phyloP scores from a whole-genome alignment of 495 filamentous ascomycete genomes.

The Ramalina intermedia region DNA sequence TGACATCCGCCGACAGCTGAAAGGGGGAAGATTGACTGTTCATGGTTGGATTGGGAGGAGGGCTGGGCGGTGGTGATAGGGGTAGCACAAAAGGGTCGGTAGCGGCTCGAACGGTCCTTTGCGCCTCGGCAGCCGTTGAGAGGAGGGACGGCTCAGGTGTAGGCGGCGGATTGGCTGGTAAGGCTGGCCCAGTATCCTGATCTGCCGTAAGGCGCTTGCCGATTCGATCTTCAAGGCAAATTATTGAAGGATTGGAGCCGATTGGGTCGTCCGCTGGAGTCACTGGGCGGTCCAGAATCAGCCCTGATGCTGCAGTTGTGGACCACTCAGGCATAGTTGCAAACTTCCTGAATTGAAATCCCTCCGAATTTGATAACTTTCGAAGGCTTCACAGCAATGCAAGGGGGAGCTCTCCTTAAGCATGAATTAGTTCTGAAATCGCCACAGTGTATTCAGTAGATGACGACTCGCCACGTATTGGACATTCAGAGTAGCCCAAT shows the following conservation, averaged over 20 bases:
- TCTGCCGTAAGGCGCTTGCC: background rate
- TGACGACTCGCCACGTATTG: background rate
- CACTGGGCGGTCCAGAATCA: background rate
- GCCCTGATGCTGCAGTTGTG: background rate
- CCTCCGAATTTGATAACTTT: background rate
- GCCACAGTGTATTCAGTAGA: background rate
- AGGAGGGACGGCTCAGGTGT: background rate
- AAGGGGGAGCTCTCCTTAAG: background rate
- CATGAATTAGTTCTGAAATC: background rate
- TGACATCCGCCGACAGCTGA: conserved; percentile 5
- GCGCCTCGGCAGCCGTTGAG: background rate
- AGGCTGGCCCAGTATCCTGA: background rate
- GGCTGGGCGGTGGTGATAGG: conserved; percentile 5
- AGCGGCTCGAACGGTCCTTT: background rate
- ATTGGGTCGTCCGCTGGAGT: background rate
- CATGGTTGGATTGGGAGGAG: background rate
- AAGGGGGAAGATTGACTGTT: background rate
- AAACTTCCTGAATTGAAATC: background rate
- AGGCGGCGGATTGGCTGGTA: conserved; percentile 1
- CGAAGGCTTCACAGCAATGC: background rate
- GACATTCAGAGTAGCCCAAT: background rate
- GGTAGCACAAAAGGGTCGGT: background rate
- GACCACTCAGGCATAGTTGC: background rate
- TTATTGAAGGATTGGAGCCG: background rate
- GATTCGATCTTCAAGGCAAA: background rate